Evolutionary conservation across 2,329 filamentous ascomycete species (phyloP).

Genomic region (Fusarium robinianum): DNA sequence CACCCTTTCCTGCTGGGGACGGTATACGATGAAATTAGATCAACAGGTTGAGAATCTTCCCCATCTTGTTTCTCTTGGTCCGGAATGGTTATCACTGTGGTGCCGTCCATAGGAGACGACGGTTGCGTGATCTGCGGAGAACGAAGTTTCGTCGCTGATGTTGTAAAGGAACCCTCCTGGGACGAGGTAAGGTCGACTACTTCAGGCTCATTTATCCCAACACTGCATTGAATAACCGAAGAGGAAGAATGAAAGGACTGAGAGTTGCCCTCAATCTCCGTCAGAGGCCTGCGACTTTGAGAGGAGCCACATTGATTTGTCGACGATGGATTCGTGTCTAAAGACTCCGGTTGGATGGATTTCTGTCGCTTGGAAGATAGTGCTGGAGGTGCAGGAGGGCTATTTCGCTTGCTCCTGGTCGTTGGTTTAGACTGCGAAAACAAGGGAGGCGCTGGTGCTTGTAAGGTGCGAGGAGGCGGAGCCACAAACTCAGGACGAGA

Average conservation of each 20-base stretch:
- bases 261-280: conserved; percentile 33
- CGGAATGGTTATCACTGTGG: conserved; percentile 3
- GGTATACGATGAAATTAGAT: neutral
- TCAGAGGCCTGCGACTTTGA: conserved; percentile 27
- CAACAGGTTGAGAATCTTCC: neutral
- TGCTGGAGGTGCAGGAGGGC: no score
- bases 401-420: conserved; percentile 5
- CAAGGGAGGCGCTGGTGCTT: neutral
- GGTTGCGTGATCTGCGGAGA: neutral
- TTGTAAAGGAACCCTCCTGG: conserved; percentile 11
- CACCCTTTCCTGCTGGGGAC: conserved; percentile 33
- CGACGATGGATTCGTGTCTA: conserved; percentile 1
- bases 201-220: neutral
- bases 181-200: conserved; percentile 24
- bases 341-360: neutral
- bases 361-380: conserved; percentile 29
- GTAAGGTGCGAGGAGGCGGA: conserved; percentile 18
- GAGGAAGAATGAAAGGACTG: conserved; percentile 12
- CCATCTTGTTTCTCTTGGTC: neutral
- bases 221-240: neutral
- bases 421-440: neutral
- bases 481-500: no score
- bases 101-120: conserved; percentile 1
- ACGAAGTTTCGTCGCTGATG: neutral
- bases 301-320: neutral